Base-by-base conservation (phyloP, 768 basidiomycete genomes). In the Lepiota brunneoincarnata region DNA sequence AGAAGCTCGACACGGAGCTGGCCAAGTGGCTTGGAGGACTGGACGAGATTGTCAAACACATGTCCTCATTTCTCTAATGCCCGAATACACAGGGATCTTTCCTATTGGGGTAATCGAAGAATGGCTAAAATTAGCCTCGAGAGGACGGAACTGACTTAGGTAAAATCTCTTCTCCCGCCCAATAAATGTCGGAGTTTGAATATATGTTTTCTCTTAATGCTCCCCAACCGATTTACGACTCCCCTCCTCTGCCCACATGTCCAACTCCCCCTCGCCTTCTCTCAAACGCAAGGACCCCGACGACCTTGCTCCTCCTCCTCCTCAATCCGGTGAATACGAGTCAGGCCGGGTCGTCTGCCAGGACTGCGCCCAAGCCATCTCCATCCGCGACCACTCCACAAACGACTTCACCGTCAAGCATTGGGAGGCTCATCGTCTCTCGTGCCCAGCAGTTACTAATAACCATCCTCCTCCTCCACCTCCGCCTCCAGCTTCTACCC, bases 331-430 rank as follows among this genome's bases (percentile, higher is more conserved):
- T 48, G 87, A 89, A 64, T 88, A 87, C 72, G 80, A 80, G 61
- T 73, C 79, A 0, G 86, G 86, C 17, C 79, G 76, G 46, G 80
- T 91, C 55, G 76, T 78, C 44, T 90, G 88, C 68, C 81, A 84
- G 56, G 71, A 73, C 6, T 91, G 89, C 61, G 78, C 81, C 9
- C 71, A 75, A 20, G 72, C 75, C 11, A 79, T 91, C 49, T 81
- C 85, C 3, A 86, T 89, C 67, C 75, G 86, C 20, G 86, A 89
- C 66, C 83, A 84, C 28, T 65, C 68, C 11, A 76, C 82, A 28
- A 81, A 82, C 1, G 80, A 72, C 2, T 89, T 89, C 65, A 86
- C 86, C 35, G 68, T 83, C 37, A 79, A 81, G 60, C 82, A 83
- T 41, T 89, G 88, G 89, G 82, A 83, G 31, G 77, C 81, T 12